phyloP scores from a whole-genome alignment of 495 filamentous ascomycete genomes.

The Letharia columbiana region DNA sequence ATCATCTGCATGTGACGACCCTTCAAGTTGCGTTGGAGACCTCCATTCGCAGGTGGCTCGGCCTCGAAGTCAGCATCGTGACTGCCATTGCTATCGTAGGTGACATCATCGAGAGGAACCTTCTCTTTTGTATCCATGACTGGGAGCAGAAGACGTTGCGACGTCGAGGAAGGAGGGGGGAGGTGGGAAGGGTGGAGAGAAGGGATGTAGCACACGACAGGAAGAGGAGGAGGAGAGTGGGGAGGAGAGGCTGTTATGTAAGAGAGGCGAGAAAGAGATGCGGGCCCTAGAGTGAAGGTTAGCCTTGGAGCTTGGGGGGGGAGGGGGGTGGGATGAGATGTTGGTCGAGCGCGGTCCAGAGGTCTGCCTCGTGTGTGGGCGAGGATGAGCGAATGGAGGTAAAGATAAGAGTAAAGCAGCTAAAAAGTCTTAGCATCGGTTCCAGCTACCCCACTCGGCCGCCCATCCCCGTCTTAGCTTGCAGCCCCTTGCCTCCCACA shows the following conservation, averaged over 20 bases:
- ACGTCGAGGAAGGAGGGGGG: not conserved
- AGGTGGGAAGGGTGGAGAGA: not conserved
- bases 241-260: not conserved
- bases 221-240: too few relatives aligned
- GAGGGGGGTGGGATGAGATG: too few relatives aligned
- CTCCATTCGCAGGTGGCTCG: constrained; percentile 1
- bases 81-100: constrained; percentile 21
- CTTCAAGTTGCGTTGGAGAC: constrained; percentile 38
- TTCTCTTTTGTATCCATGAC: constrained; percentile 15
- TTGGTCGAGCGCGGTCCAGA: not conserved
- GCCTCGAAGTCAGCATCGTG: constrained; percentile 15
- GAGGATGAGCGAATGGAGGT: not conserved
- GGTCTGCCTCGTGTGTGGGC: not conserved
- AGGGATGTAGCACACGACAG: constrained; percentile 11
- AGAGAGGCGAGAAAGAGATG: not conserved
- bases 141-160: not conserved
- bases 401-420: not conserved
- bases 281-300: not conserved
- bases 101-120: constrained; percentile 13
- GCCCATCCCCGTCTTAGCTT: not conserved
- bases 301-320: too few relatives aligned
- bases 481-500: not conserved
- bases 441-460: constrained; percentile 4
- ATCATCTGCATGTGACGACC: constrained; percentile 68
- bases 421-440: not conserved